These are phyloP conservation scores for Fusarium nodosum DNA, from an alignment of 2,329 filamentous ascomycete genomes.

Conservation along the genomic window DNA sequence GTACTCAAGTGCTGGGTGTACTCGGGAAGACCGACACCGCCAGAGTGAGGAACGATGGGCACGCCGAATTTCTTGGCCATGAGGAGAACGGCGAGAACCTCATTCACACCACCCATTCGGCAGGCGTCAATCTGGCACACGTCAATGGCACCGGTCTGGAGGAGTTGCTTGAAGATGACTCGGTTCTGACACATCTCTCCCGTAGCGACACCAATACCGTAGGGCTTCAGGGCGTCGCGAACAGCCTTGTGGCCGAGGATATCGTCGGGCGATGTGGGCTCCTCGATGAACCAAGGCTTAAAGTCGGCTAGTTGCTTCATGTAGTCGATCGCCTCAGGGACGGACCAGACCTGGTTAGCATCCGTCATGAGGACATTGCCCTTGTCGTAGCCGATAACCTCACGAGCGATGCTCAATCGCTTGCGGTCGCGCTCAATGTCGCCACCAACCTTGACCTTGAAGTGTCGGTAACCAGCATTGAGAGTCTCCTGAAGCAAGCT, in stretches of 20 bases:
- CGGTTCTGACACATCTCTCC: slow-evolving; percentile 98
- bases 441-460: slow-evolving; percentile 91
- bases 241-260: slow-evolving; percentile 89
- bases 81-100: slow-evolving; percentile 89
- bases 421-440: slow-evolving; percentile 78
- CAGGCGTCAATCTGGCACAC: slow-evolving; percentile 93
- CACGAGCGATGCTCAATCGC: slow-evolving; percentile 79
- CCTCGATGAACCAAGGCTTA: slow-evolving; percentile 94
- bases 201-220: slow-evolving; percentile 86
- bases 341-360: slow-evolving; percentile 93
- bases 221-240: slow-evolving; percentile 80
- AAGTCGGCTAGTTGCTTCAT: slow-evolving; percentile 87
- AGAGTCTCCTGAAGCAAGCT: slow-evolving; percentile 79
- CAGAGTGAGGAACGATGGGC: slow-evolving; percentile 89
- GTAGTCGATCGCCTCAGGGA: slow-evolving; percentile 88
- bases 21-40: slow-evolving; percentile 90
- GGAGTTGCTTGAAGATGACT: slow-evolving; percentile 92
- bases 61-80: slow-evolving; percentile 84
- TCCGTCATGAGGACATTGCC: slow-evolving; percentile 93
- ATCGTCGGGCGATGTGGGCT: slow-evolving; percentile 91
- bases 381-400: slow-evolving; percentile 84
- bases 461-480: slow-evolving; percentile 82
- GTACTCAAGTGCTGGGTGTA: slow-evolving; percentile 94
- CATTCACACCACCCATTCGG: slow-evolving; percentile 90
- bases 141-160: slow-evolving; percentile 84